Percentiles rank a stretch among this genome's conserved stretches.
phyloP scores from a whole-genome alignment of 306 rosid species.

The Urtica urens region DNA sequence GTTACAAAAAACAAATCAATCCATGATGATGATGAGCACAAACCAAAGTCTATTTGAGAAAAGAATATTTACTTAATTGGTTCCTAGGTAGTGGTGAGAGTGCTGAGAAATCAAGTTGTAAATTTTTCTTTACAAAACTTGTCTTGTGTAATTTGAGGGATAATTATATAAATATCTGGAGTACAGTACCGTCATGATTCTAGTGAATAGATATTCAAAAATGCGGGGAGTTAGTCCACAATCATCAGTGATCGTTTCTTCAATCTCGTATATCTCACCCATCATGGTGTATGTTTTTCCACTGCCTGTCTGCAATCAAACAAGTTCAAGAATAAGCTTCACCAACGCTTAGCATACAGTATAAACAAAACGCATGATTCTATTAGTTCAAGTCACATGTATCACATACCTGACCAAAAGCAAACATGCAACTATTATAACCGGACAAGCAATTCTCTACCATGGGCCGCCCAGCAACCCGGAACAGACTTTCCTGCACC shows the following conservation, averaged over 20 bases:
- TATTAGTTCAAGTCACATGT: background rate
- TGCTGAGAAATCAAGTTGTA: too few relatives aligned
- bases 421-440: conserved; percentile 93
- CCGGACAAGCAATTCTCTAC: conserved; percentile 97
- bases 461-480: conserved; percentile 86
- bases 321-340: conserved; percentile 16
- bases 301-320: conserved; percentile 75
- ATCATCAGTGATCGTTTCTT: conserved; percentile 49
- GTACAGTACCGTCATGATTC: conserved; percentile 47
- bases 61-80: too few relatives aligned
- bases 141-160: too few relatives aligned
- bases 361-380: conserved; percentile 1
- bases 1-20: too few relatives aligned
- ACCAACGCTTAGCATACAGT: conserved; percentile 2
- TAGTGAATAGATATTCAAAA: conserved; percentile 63
- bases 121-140: too few relatives aligned
- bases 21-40: too few relatives aligned
- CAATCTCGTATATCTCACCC: conserved; percentile 73
- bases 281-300: conserved; percentile 98
- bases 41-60: too few relatives aligned
- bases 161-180: too few relatives aligned
- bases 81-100: too few relatives aligned
- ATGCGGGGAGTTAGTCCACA: conserved; percentile 89
- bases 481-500: conserved; percentile 67
- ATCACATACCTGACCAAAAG: conserved; percentile 79